Evolutionary conservation across 192 early-diverging fungal genomes (phyloP), one percentile per base, ranked within the genome.

Genomic region (Cladochytrium replicatum): DNA sequence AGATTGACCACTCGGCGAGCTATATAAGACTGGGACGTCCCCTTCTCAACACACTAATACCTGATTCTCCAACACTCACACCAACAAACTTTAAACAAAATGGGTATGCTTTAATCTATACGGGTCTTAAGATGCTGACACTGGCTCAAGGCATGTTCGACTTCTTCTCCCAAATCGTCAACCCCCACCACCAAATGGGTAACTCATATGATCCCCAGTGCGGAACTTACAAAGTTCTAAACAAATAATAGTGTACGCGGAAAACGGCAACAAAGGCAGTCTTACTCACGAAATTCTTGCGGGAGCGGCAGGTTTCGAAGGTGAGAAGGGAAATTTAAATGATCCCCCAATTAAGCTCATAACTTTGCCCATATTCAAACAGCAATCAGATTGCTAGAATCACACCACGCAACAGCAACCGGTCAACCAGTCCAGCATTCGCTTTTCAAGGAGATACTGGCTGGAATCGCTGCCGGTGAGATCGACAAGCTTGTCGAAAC

Each of bases 401-500:
- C 41, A 22, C 15, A 22, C n/a, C 15, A 22, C 22, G 41, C 13
- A 22, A n/a, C 47, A 8, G 29, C 5, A 13, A 32, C 6, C 15
- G 54, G 54, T 13, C 23, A 55, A 24, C 25, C 30, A 15, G 39
- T 43, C 13, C 27, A 43, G 8, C 54, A 55, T 46, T 13, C 3
- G 6, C 15, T 56, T 11, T 44, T 50, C 28, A 55, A 55, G 54
- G 45, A 55, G 19, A 43, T 55, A 5, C 46, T 55, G 8, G 54
- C 54, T 23, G 54, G 54, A 3, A 51, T 55, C 37, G 54, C 54
- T 0, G 54, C 54, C 31, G 54, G 15, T 5, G 54, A 55, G 23
- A 37, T 55, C 46, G 54, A 55, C 51, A 55, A 55, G 54, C 46
- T 52, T n/a, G n/a, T n/a, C n/a, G n/a, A n/a, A n/a, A n/a, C n/a